A percentile compares a stretch with the other conserved stretches of the same genome.
phyloP scores from a whole-genome alignment of 1,284 basidiomycete genomes.

The Austroboletus novae-zelandiae region DNA sequence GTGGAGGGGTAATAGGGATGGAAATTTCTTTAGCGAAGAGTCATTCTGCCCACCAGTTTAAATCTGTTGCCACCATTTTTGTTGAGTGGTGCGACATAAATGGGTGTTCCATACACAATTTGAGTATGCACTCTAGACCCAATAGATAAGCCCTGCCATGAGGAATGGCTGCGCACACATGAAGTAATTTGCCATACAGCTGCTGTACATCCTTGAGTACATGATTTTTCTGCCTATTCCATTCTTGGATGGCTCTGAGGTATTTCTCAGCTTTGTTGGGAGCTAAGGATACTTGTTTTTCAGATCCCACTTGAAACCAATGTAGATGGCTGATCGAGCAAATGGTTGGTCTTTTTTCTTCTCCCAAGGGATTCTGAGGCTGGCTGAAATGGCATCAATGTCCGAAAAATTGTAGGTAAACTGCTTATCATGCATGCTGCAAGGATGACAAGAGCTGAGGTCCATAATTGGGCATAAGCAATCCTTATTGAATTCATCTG shows the following conservation, averaged over 20 bases:
- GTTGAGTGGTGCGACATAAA: conserved; percentile 3
- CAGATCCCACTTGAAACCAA: conserved; percentile 9
- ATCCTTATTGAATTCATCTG: background rate
- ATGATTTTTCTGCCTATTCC: background rate
- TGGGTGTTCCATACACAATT: background rate
- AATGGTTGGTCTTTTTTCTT: conserved; percentile 10
- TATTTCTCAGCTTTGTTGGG: background rate
- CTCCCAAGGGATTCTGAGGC: conserved; percentile 8
- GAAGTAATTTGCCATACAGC: conserved; percentile 12
- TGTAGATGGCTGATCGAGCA: background rate
- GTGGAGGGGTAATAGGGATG: background rate
- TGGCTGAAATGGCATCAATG: background rate
- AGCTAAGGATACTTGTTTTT: background rate
- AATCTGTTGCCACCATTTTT: background rate
- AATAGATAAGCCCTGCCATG: conserved; percentile 1
- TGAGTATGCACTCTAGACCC: conserved; percentile 6
- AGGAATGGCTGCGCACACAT: background rate
- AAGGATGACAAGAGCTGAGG: background rate
- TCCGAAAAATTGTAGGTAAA: conserved; percentile 2
- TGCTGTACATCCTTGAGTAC: background rate
- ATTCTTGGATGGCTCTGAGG: background rate
- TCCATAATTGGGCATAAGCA: background rate
- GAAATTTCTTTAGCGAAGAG: background rate
- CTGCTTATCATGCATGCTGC: background rate
- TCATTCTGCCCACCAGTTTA: conserved; percentile 7